Base-by-base conservation (phyloP, 176 grass and related monocot genomes). In the Paspalum notatum region DNA sequence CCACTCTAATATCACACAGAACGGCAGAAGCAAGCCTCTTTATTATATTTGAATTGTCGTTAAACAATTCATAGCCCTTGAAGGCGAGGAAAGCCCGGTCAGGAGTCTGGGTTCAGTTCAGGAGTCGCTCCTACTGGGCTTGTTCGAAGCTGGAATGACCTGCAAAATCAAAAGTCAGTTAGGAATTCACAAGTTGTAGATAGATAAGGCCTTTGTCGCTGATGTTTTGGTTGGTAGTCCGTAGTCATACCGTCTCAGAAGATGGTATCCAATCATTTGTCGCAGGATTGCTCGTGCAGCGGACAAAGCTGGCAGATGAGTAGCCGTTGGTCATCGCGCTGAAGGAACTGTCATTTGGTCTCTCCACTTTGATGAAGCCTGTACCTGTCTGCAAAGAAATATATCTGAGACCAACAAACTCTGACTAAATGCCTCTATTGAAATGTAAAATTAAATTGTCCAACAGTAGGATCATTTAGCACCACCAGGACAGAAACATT, bases 241-340 rank as follows among this genome's bases (percentile, higher is more conserved):
- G 38, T 52, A 42, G 2, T 48, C 81, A 22, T 93, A 93, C 93
- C 59, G 38, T 91, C 21, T 90, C 90, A 68, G 85, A 22, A 59
- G 93, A 91, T 80, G 91, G 94, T 62, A 89, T 84, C 94, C 94
- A 97, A 70, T 97, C 94, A 80, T 97, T 97, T 60, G 88, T 93
- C 16, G 94, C 91, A 57, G 94, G 94, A 75, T 93, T 97, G 84
- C 91, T 92, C 26, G 15, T 91, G 52, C 82, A 87, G 40, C 66
- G 54, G 27, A 63, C 77, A 47, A 65, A 18, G 74, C 54, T 89
- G 12, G 71, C 64, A 57, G 80, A 72, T 85, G 86, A 77, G 56
- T 68, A 69, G 9, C 80, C 38, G 8, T 59, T 32, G 12, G 76
- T 68, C 25, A 5, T 58, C 26, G 80, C 41, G 10, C 73, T 58